Base-by-base conservation (phyloP, 768 basidiomycete species). In the Boletus rufocinnamomeus region DNA sequence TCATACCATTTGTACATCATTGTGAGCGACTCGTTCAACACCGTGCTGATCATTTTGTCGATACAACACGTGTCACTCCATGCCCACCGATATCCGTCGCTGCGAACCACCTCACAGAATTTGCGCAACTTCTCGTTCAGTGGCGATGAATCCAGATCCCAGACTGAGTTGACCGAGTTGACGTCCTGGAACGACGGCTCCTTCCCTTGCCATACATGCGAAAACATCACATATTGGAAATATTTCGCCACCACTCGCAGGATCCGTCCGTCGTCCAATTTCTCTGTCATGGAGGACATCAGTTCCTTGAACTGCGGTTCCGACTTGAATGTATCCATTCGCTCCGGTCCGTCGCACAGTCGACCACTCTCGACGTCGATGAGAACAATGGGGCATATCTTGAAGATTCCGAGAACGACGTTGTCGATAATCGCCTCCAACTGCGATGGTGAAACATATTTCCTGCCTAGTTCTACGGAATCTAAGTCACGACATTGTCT, bases 161-260 rank as follows among this genome's bases (percentile, higher is more conserved):
- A 48, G 53, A 58, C 30, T 1, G 57, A 55, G 19, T 32, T 25
- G 23, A 23, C 50, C 14, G 13, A 8, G 3, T 28, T 35, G 28
- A 58, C 37, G 3, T 55, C 52, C 30, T 55, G 21, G 34, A 47
- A 47, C 1, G 46, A 47, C 6, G 46, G 46, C 19, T 47, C 46
- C 19, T 7, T 11, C 28, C 45, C 45, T 46, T 46, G 17, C 45
- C 45, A 46, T 27, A 46, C 46, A n/a, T 47, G 28, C 19, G 28
- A 58, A 35, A 54, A 34, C 19, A 14, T 57, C n/a, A 57, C 56
- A 13, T 57, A 57, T 19, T 34, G 19, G n/a, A 57, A 57, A 35
- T 55, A 58, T n/a, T 35, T 19, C 11, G 6, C 45, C 6, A 56
- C 58, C 6, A 23, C 47, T 9, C 23, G 30, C 17, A 17, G 6